Percentiles rank a stretch among this genome's conserved stretches.
phyloP scores from a whole-genome alignment of 495 filamentous ascomycete species.

The Annulohypoxylon stygium region DNA sequence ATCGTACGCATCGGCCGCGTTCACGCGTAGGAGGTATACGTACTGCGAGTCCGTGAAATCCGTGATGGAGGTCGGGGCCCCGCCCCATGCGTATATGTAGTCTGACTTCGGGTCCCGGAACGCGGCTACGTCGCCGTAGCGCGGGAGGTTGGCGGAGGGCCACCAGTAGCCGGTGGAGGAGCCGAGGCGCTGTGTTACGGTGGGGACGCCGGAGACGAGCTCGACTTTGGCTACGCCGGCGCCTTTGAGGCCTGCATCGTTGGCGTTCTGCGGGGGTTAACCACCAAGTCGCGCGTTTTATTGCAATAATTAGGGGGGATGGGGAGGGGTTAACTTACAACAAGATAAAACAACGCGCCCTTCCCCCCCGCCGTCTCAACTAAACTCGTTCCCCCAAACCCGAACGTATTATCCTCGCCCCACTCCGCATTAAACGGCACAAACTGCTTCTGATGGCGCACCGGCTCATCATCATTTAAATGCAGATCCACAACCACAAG shows the following conservation, averaged over 20 bases:
- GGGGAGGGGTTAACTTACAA: constrained; percentile 29
- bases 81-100: constrained; percentile 55
- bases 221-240: constrained; percentile 54
- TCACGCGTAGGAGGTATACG: constrained; percentile 54
- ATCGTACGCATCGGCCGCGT: constrained; percentile 52
- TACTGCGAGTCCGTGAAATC: constrained; percentile 45
- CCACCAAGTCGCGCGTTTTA: no score
- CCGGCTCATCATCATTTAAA: constrained; percentile 50
- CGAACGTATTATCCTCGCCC: constrained; percentile 51
- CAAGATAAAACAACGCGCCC: constrained; percentile 51
- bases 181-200: constrained; percentile 52
- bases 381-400: constrained; percentile 56
- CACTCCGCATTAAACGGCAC: constrained; percentile 51
- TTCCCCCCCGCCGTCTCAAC: constrained; percentile 47
- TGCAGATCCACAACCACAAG: constrained; percentile 49
- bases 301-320: no score
- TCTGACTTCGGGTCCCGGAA: constrained; percentile 54
- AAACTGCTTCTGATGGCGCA: constrained; percentile 52
- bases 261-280: constrained; percentile 47
- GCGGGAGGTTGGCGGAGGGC: constrained; percentile 40
- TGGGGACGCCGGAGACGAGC: constrained; percentile 50
- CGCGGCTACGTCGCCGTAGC: constrained; percentile 54
- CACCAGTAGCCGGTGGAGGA: constrained; percentile 52
- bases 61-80: constrained; percentile 47
- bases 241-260: constrained; percentile 47